These are phyloP conservation scores for Pleurotus pulmonarius DNA, from an alignment of 768 basidiomycete species.

Conservation along the genomic window DNA sequence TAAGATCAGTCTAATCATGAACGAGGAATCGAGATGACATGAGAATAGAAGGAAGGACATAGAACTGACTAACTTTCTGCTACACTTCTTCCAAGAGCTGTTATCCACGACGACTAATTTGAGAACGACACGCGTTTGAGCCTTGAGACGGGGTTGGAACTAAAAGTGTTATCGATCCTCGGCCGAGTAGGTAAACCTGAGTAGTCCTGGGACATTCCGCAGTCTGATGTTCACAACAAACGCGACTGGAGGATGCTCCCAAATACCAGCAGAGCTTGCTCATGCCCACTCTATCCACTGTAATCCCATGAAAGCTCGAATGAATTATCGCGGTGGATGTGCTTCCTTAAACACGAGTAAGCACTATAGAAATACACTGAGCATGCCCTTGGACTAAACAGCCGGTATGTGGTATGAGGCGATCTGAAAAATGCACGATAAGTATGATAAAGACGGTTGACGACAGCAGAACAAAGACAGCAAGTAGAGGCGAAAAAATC, in stretches of 20 bases:
- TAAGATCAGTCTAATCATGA: too few species aligned
- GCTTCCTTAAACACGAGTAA: neutral
- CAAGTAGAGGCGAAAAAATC: neutral
- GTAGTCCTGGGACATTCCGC: too few species aligned
- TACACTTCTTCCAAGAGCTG: too few species aligned
- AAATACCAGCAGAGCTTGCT: too few species aligned
- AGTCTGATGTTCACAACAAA: too few species aligned
- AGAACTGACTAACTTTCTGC: neutral
- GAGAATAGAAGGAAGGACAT: neutral
- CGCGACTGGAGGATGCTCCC: too few species aligned
- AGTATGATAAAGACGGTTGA: neutral
- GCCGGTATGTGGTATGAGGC: neutral
- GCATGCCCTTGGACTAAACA: neutral
- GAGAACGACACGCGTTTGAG: too few species aligned
- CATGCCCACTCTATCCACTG: too few species aligned
- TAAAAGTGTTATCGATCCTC: slow-evolving; percentile 5
- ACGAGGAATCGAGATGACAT: neutral
- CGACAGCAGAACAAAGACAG: neutral
- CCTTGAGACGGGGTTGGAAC: neutral
- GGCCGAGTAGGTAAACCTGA: neutral
- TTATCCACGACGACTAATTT: too few species aligned
- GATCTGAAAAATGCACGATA: neutral
- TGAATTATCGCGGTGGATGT: neutral
- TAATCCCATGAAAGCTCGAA: neutral
- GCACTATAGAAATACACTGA: neutral